These are phyloP conservation scores for Schizonepeta tenuifolia DNA, from an alignment of 257 asterid species.

Conservation along the genomic window DNA sequence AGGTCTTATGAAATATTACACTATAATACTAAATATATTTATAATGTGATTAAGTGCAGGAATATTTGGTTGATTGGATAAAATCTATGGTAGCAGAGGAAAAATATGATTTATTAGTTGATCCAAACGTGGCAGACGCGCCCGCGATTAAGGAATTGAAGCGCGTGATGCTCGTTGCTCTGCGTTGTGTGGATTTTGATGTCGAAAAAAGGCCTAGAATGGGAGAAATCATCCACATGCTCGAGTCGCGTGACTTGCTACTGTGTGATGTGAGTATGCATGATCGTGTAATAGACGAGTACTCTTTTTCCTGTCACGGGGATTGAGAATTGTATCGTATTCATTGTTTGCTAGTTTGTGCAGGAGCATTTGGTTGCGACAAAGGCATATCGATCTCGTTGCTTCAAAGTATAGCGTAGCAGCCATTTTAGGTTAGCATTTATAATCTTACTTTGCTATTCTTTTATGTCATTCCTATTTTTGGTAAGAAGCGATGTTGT, in stretches of 20 bases:
- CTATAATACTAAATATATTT: not conserved
- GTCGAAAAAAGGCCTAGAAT: constrained; percentile 52
- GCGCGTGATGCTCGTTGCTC: constrained; percentile 52
- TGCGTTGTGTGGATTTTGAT: constrained; percentile 64
- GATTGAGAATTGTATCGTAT: no score
- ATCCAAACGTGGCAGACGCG: constrained; percentile 49
- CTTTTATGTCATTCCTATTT: no score
- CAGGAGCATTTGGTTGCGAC: constrained; percentile 36
- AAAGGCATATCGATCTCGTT: constrained; percentile 28
- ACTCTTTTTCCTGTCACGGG: no score
- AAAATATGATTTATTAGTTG: constrained; percentile 41
- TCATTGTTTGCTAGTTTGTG: not conserved
- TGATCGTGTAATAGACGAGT: no score
- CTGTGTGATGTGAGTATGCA: constrained; percentile 46
- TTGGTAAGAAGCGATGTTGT: no score
- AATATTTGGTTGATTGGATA: constrained; percentile 56
- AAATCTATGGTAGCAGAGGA: constrained; percentile 42
- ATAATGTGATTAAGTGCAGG: constrained; percentile 39
- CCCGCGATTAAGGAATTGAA: constrained; percentile 45
- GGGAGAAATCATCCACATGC: constrained; percentile 57
- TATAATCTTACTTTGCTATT: no score
- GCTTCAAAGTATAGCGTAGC: constrained; percentile 4
- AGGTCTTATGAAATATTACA: no score
- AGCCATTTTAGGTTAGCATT: no score
- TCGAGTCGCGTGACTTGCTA: constrained; percentile 54